Percentiles rank a stretch among this genome's conserved stretches.
These are phyloP conservation scores for Apiotrichum veenhuisii DNA, from an alignment of 1,284 basidiomycete species.

Conservation along the genomic window DNA sequence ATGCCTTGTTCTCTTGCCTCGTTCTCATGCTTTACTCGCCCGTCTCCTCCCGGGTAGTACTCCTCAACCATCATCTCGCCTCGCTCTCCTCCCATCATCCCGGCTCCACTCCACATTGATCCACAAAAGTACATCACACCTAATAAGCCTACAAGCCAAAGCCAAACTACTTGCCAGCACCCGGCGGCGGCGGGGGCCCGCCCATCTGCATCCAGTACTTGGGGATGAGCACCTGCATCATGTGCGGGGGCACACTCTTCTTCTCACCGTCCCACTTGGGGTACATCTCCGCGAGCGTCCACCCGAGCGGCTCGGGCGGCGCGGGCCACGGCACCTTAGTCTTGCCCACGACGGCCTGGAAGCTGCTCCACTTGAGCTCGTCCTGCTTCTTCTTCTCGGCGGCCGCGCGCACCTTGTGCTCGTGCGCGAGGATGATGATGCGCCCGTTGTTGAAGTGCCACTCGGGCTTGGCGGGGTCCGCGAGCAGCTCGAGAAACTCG, in stretches of 20 bases:
- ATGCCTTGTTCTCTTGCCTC: too few species aligned
- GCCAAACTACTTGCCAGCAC: too few species aligned
- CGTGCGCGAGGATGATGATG: background rate
- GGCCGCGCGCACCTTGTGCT: background rate
- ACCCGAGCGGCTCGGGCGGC: background rate
- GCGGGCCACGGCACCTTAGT: background rate
- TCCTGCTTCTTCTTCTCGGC: background rate
- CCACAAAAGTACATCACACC: too few species aligned
- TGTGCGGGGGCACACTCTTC: background rate
- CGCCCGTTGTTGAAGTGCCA: background rate
- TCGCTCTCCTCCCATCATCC: too few species aligned
- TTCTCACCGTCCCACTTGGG: conserved; percentile 1
- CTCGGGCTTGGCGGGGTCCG: background rate
- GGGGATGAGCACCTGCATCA: background rate
- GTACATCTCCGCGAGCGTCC: background rate
- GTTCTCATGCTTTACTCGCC: too few species aligned
- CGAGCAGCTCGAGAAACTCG: background rate
- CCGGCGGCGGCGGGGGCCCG: too few species aligned
- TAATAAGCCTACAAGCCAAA: too few species aligned
- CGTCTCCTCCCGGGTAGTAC: too few species aligned
- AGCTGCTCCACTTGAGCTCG: background rate
- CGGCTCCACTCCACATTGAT: too few species aligned
- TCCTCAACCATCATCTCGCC: too few species aligned
- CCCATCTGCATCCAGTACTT: background rate
- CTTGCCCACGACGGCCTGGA: background rate